These are phyloP conservation scores for Knoxdaviesia capensis DNA, from an alignment of 2,329 filamentous ascomycete species.

Conservation along the genomic window DNA sequence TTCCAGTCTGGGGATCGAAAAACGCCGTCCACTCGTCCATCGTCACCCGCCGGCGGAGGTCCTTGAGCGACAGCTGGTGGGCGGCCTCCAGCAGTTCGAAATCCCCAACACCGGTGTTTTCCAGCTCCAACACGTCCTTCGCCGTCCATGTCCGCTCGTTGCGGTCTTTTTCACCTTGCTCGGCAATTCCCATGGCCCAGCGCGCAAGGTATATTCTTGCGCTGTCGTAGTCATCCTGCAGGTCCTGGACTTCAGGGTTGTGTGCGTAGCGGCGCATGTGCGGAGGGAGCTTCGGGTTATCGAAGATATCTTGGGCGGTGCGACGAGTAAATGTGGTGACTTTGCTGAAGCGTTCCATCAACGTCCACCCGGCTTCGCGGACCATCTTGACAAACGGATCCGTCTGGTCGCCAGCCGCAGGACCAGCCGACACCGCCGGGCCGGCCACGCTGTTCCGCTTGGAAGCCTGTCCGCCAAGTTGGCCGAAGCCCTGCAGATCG, in stretches of 20 bases:
- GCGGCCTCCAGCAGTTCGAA: slow-evolving; percentile 84
- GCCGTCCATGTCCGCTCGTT: slow-evolving; percentile 84
- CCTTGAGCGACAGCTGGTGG: slow-evolving; percentile 51
- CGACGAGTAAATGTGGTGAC: slow-evolving; percentile 89
- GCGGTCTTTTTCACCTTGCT: slow-evolving; percentile 79
- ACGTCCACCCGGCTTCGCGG: slow-evolving; percentile 89
- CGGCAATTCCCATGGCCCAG: slow-evolving; percentile 97
- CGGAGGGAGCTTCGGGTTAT: slow-evolving; percentile 78
- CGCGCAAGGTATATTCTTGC: slow-evolving; percentile 83
- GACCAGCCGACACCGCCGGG: slow-evolving; percentile 13
- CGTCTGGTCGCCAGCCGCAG: slow-evolving; percentile 38
- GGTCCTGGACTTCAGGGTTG: slow-evolving; percentile 83
- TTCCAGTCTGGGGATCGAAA: slow-evolving; percentile 59
- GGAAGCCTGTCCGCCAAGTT: slow-evolving; percentile 19
- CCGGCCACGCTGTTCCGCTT: slow-evolving; percentile 14
- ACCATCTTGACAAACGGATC: slow-evolving; percentile 85
- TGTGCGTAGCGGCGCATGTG: slow-evolving; percentile 69
- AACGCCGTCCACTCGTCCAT: slow-evolving; percentile 79
- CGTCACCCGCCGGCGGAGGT: slow-evolving; percentile 58
- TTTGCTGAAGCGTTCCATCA: slow-evolving; percentile 91
- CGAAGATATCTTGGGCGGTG: slow-evolving; percentile 77
- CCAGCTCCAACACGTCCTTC: slow-evolving; percentile 77
- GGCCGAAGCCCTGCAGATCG: slow-evolving; percentile 59
- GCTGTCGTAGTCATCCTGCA: slow-evolving; percentile 95
- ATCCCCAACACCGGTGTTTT: slow-evolving; percentile 85